Percentiles rank a stretch among this genome's conserved stretches.
Evolutionary conservation across 1,284 basidiomycete genomes (phyloP).

Genomic region (Tilletiaria anomala): DNA sequence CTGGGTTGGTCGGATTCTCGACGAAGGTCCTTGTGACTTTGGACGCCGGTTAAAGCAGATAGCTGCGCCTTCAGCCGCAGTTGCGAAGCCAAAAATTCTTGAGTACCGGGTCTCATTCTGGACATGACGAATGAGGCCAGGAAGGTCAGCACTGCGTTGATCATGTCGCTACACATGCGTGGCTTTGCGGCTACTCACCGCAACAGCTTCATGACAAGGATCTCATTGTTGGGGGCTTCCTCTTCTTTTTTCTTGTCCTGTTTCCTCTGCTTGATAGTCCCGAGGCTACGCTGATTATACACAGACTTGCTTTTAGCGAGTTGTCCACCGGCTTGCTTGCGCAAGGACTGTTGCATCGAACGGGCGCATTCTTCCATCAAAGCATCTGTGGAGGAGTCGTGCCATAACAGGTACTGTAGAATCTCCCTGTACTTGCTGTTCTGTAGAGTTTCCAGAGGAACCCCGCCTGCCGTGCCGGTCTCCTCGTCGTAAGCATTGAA

Average conservation of each 20-base stretch:
- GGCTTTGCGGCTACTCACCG: not conserved
- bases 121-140: not conserved
- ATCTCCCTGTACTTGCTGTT: slow-evolving; percentile 79
- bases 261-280: slow-evolving; percentile 89
- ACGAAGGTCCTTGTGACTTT: no score
- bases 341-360: slow-evolving; percentile 69
- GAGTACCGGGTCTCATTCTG: not conserved
- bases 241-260: slow-evolving; percentile 55
- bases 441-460: slow-evolving; percentile 74
- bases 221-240: not conserved
- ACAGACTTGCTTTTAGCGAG: slow-evolving; percentile 54
- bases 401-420: slow-evolving; percentile 9
- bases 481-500: slow-evolving; percentile 89
- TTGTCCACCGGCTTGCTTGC: slow-evolving; percentile 38
- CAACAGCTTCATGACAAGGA: not conserved
- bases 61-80: not conserved
- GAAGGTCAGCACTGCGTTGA: not conserved
- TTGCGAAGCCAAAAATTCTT: not conserved
- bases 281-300: slow-evolving; percentile 69
- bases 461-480: slow-evolving; percentile 44
- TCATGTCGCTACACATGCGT: not conserved
- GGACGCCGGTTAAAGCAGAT: no score
- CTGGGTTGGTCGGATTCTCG: no score
- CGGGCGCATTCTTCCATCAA: slow-evolving; percentile 69
- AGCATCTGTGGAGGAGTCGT: slow-evolving; percentile 32